These are phyloP conservation scores for Ceratocystis huliohia DNA, from an alignment of 2,329 filamentous ascomycete species.

Conservation along the genomic window DNA sequence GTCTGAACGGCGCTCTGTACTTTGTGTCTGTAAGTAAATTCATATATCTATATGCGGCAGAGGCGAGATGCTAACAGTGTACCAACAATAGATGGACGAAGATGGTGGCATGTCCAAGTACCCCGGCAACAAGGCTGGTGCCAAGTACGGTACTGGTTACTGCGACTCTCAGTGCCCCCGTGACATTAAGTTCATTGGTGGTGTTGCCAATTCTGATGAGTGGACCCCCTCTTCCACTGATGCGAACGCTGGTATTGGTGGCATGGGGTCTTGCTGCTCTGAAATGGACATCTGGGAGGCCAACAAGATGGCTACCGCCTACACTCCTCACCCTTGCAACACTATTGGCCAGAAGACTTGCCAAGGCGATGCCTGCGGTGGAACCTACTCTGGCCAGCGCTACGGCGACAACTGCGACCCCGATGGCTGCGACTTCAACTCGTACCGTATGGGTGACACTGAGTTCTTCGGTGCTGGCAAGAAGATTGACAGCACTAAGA, in stretches of 20 bases:
- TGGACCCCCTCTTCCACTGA: constrained; percentile 40
- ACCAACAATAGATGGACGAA: constrained; percentile 33
- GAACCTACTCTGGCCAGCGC: constrained; percentile 36
- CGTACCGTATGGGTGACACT: constrained; percentile 48
- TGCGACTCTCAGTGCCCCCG: constrained; percentile 38
- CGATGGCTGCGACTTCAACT: constrained; percentile 54
- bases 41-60: not conserved
- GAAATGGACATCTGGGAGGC: constrained; percentile 49
- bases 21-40: constrained; percentile 31
- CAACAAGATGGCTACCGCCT: constrained; percentile 43
- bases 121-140: constrained; percentile 34
- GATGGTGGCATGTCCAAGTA: constrained; percentile 38
- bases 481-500: constrained; percentile 44
- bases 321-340: constrained; percentile 44
- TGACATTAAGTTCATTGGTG: constrained; percentile 39
- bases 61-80: not conserved
- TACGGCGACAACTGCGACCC: constrained; percentile 49
- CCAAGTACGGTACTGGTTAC: constrained; percentile 45
- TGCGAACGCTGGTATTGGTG: constrained; percentile 37
- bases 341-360: constrained; percentile 23
- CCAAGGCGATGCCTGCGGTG: constrained; percentile 32
- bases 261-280: constrained; percentile 41
- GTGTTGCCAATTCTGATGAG: constrained; percentile 32
- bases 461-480: constrained; percentile 47
- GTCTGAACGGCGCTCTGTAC: constrained; percentile 54